phyloP scores from a whole-genome alignment of 306 rosid species.

The Prunus persica region Prunus_persica_NCBIv2 NC_034013.1:14880001-14880500 shows the following conservation, averaged over 20 bases:
- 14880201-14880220: background rate
- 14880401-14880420: background rate
- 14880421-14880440: too few species aligned
- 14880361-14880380: background rate
- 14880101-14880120: background rate
- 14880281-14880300: background rate
- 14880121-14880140: background rate
- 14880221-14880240: background rate
- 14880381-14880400: background rate
- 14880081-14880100: background rate
- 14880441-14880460: background rate
- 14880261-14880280: background rate
- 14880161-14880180: background rate
- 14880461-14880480: background rate
- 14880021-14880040: background rate
- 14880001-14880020: background rate
- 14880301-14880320: background rate
- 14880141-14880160: background rate
- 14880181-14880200: background rate
- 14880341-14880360: background rate
- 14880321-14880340: background rate
- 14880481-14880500: slow-evolving; percentile 5
- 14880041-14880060: background rate
- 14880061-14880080: background rate
- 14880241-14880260: background rate